These are phyloP conservation scores for Penicillium herquei DNA, from an alignment of 495 filamentous ascomycete genomes.

Conservation along the genomic window DNA sequence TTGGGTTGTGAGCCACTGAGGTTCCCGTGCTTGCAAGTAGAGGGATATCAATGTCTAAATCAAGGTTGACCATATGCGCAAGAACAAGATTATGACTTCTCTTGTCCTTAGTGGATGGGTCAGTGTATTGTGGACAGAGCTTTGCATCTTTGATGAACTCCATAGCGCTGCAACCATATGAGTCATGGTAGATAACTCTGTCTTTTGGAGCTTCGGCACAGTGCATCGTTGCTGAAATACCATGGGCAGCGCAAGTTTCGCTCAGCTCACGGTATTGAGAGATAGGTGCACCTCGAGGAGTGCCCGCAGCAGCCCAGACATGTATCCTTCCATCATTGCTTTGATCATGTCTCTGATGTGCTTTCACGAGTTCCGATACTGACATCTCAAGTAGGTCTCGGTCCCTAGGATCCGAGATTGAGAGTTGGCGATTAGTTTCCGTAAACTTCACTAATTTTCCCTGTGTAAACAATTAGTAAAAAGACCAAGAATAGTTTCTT, in stretches of 20 bases:
- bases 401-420: constrained; percentile 34
- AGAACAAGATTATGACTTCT: constrained; percentile 16
- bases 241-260: constrained; percentile 31
- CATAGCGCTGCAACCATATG: constrained; percentile 20
- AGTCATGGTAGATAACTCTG: constrained; percentile 16
- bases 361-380: constrained; percentile 17
- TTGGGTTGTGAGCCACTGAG: constrained; percentile 38
- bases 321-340: constrained; percentile 33
- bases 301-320: constrained; percentile 46
- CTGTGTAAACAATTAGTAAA: constrained; percentile 8
- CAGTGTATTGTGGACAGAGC: constrained; percentile 5
- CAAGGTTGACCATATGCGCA: constrained; percentile 38
- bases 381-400: constrained; percentile 30
- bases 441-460: constrained; percentile 37
- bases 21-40: constrained; percentile 30
- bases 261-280: constrained; percentile 21
- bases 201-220: constrained; percentile 24
- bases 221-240: constrained; percentile 22
- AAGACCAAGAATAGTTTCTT: not conserved
- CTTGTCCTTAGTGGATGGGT: not conserved
- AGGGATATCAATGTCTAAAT: constrained; percentile 30
- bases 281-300: constrained; percentile 35
- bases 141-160: constrained; percentile 21
- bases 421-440: constrained; percentile 29
- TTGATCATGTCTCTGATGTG: constrained; percentile 27